phyloP scores from a whole-genome alignment of 176 grass and related monocot genomes.

The Bromus sterilis region DNA sequence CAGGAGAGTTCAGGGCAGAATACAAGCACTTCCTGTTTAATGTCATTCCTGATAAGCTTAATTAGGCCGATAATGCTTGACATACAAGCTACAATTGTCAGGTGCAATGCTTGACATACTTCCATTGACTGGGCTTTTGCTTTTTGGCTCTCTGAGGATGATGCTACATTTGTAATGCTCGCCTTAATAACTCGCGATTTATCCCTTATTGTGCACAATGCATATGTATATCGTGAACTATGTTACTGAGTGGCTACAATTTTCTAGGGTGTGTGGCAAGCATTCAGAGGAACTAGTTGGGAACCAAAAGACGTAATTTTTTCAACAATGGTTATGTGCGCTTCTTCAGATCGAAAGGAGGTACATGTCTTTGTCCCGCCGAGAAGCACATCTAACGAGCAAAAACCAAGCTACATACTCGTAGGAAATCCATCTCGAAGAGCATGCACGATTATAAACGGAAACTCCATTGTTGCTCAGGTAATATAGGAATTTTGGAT shows the following conservation, averaged over 20 bases:
- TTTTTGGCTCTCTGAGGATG: not conserved
- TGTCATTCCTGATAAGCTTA: not conserved
- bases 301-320: constrained; percentile 58
- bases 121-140: not conserved
- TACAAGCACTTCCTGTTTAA: not conserved
- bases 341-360: constrained; percentile 48
- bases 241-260: not conserved
- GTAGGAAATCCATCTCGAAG: constrained; percentile 65
- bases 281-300: constrained; percentile 50
- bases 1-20: not conserved
- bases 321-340: constrained; percentile 28
- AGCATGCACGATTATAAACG: constrained; percentile 75
- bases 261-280: constrained; percentile 65
- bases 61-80: not conserved
- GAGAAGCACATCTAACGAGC: constrained; percentile 31
- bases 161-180: not conserved
- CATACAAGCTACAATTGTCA: not conserved
- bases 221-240: not conserved
- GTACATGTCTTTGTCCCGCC: constrained; percentile 52
- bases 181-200: not conserved
- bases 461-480: constrained; percentile 73
- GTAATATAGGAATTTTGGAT: constrained; percentile 19
- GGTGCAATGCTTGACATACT: not conserved
- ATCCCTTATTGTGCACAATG: not conserved
- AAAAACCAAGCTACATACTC: constrained; percentile 54